phyloP scores from a whole-genome alignment of 257 asterid species.

The Nicotiana benthamiana region DNA sequence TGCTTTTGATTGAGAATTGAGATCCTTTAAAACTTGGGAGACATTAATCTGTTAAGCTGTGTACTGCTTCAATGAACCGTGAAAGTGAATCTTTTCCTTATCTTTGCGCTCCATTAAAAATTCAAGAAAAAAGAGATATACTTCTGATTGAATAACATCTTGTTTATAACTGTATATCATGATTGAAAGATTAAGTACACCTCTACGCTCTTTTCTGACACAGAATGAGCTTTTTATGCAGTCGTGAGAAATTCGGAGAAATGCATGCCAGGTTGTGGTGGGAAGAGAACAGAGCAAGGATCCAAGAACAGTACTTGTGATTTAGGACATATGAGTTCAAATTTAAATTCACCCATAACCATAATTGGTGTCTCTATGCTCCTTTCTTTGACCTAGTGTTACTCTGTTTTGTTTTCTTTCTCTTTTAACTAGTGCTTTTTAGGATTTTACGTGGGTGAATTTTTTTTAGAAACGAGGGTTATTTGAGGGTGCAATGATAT shows the following conservation, averaged over 20 bases:
- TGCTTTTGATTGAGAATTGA: not conserved
- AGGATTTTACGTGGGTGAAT: not conserved
- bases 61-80: not conserved
- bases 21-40: not conserved
- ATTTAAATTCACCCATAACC: not conserved
- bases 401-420: not conserved
- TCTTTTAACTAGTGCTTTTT: not conserved
- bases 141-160: not conserved
- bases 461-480: not conserved
- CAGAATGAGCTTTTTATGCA: conserved; percentile 23
- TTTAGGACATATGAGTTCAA: not conserved
- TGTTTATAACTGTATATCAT: not conserved
- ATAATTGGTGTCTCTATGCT: not conserved
- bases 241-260: conserved; percentile 92
- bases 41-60: not conserved
- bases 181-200: not conserved
- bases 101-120: not conserved
- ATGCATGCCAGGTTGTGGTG: conserved; percentile 95
- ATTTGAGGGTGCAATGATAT: not conserved
- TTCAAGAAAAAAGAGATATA: not conserved
- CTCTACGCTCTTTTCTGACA: not conserved
- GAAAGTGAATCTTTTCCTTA: not conserved
- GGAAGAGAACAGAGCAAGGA: conserved; percentile 85
- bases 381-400: not conserved
- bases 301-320: conserved; percentile 86